These are phyloP conservation scores for Microthyrium microscopicum DNA, from an alignment of 2,329 filamentous ascomycete species.

Conservation along the genomic window DNA sequence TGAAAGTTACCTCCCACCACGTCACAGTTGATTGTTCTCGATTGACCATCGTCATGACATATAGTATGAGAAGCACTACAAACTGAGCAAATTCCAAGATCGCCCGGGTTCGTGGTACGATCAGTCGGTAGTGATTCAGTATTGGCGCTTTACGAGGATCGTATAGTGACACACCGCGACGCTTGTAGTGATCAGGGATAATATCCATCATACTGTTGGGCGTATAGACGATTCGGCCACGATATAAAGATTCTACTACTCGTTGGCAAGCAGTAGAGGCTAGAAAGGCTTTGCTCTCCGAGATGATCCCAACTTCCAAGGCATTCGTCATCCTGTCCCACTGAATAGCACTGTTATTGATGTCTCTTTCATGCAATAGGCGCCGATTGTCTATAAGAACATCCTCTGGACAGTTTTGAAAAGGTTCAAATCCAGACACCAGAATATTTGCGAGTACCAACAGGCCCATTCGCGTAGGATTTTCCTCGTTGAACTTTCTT, in stretches of 20 bases:
- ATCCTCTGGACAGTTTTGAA: constrained; percentile 60
- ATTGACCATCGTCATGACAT: constrained; percentile 54
- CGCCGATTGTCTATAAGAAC: constrained; percentile 42
- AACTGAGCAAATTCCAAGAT: constrained; percentile 63
- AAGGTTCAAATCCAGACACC: constrained; percentile 70
- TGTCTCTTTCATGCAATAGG: too few species aligned
- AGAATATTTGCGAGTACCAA: constrained; percentile 62
- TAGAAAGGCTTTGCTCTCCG: constrained; percentile 63
- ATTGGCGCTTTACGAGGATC: constrained; percentile 59
- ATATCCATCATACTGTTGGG: constrained; percentile 70
- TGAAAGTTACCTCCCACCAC: constrained; percentile 47
- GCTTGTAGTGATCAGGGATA: constrained; percentile 72
- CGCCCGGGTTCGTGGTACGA: constrained; percentile 65
- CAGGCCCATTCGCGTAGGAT: constrained; percentile 52
- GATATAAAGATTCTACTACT: constrained; percentile 69
- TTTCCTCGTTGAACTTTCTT: constrained; percentile 62
- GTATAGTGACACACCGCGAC: constrained; percentile 66
- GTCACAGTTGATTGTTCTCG: constrained; percentile 43
- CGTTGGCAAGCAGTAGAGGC: constrained; percentile 64
- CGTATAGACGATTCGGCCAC: constrained; percentile 65
- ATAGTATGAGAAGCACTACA: constrained; percentile 48
- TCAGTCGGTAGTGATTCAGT: constrained; percentile 70
- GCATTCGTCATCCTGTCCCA: constrained; percentile 52
- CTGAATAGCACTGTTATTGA: constrained; percentile 14
- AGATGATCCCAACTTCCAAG: constrained; percentile 68